These are phyloP conservation scores for Phellinidium pouzarii DNA, from an alignment of 1,284 basidiomycete genomes.

Conservation along the genomic window DNA sequence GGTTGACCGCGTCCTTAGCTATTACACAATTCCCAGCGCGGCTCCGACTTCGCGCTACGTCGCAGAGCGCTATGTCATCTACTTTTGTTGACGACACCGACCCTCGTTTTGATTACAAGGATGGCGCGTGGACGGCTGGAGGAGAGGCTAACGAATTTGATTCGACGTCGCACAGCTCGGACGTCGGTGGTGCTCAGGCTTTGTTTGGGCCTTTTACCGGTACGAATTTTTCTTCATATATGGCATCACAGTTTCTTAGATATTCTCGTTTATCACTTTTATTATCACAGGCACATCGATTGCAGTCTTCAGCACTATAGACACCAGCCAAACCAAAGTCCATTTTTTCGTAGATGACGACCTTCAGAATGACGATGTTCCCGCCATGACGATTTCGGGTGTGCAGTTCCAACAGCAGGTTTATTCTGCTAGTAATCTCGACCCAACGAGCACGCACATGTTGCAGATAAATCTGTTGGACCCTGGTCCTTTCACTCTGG, in stretches of 20 bases:
- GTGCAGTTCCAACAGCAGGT: slow-evolving; percentile 10
- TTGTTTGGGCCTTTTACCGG: slow-evolving; percentile 17
- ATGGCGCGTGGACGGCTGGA: slow-evolving; percentile 9
- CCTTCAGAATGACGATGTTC: neutral
- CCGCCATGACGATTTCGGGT: neutral
- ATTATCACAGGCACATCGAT: slow-evolving; percentile 17
- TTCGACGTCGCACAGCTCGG: slow-evolving; percentile 12
- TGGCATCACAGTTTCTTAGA: too few relatives aligned
- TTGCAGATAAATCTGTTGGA: slow-evolving; percentile 17
- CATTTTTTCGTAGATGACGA: slow-evolving; percentile 13
- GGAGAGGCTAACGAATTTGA: slow-evolving; percentile 15
- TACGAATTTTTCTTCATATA: neutral
- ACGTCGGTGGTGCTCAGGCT: slow-evolving; percentile 11
- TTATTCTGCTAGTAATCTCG: slow-evolving; percentile 12
- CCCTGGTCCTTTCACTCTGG: slow-evolving; percentile 16
- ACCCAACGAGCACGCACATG: slow-evolving; percentile 8
- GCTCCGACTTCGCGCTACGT: neutral
- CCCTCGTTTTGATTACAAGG: slow-evolving; percentile 17
- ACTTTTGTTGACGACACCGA: slow-evolving; percentile 15
- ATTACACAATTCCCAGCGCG: neutral
- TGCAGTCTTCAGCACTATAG: slow-evolving; percentile 15
- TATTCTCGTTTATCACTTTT: neutral
- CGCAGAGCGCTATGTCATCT: slow-evolving; percentile 3
- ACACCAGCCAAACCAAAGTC: slow-evolving; percentile 10
- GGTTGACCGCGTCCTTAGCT: slow-evolving; percentile 12